These are phyloP conservation scores for Eleusine indica DNA, from an alignment of 176 grass and related monocot species.

Conservation along the genomic window DNA sequence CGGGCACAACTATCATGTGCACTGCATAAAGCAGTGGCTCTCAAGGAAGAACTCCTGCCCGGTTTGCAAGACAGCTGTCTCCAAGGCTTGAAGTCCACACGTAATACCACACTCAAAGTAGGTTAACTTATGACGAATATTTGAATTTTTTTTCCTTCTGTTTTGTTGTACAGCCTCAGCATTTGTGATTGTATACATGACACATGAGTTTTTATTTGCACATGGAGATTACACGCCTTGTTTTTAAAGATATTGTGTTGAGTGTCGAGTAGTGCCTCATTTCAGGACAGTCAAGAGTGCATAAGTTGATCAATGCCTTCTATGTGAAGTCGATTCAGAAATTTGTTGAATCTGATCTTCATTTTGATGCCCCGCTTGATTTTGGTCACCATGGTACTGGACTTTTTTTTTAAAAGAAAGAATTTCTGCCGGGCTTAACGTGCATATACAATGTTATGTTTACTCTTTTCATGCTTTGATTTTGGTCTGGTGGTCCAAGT, in stretches of 20 bases:
- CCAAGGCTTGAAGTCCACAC: slow-evolving; percentile 45
- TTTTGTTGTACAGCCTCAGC: slow-evolving; percentile 17
- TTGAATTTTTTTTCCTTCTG: not conserved
- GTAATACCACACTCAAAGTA: not conserved
- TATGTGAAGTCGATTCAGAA: not conserved
- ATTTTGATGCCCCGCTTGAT: not conserved
- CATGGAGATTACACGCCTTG: not conserved
- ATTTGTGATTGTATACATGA: slow-evolving; percentile 18
- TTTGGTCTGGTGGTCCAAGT: not conserved
- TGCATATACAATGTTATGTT: not conserved
- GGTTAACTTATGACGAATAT: not conserved
- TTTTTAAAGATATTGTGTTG: not conserved
- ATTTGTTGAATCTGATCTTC: not conserved
- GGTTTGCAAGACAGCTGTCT: slow-evolving; percentile 72
- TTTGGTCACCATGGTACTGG: not conserved
- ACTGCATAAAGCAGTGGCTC: slow-evolving; percentile 97
- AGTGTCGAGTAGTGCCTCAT: not conserved
- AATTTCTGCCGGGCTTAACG: not conserved
- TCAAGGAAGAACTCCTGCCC: slow-evolving; percentile 90
- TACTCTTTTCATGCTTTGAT: not conserved
- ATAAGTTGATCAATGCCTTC: not conserved
- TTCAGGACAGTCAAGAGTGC: too few species aligned
- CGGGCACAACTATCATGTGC: slow-evolving; percentile 79
- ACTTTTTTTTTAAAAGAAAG: not conserved
- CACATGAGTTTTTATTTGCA: not conserved